Evolutionary conservation across 2,329 filamentous ascomycete genomes (phyloP).

Genomic region (Uncinocarpus reesii): DNA sequence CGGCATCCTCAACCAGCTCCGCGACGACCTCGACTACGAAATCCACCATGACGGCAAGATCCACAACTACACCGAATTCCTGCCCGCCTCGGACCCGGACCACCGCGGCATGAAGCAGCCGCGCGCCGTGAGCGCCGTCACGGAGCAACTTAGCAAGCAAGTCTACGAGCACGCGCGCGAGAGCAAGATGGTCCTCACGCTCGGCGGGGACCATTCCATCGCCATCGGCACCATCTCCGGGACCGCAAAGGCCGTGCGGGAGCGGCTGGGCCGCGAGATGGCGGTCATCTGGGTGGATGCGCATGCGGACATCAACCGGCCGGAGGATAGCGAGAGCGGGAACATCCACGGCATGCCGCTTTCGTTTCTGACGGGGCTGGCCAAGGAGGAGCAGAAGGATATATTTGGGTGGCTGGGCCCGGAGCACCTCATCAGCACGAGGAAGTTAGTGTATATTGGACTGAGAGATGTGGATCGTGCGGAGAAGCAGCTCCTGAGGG

Average conservation of each 20-base stretch:
- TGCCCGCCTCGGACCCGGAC: conserved; percentile 57
- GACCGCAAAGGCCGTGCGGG: conserved; percentile 72
- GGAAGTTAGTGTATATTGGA: conserved; percentile 94
- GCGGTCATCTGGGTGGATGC: conserved; percentile 98
- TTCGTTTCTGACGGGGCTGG: conserved; percentile 77
- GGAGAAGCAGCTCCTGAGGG: conserved; percentile 83
- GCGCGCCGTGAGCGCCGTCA: conserved; percentile 73
- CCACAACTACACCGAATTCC: conserved; percentile 67
- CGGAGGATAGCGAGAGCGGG: conserved; percentile 76
- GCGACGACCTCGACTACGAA: conserved; percentile 76
- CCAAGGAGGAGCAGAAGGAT: conserved; percentile 62
- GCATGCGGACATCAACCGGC: conserved; percentile 95
- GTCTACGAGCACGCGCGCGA: conserved; percentile 76
- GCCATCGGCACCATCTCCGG: conserved; percentile 89
- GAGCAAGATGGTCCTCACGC: conserved; percentile 79
- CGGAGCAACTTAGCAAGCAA: conserved; percentile 64
- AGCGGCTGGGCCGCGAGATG: conserved; percentile 66
- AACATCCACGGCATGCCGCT: conserved; percentile 99
- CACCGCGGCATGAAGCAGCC: conserved; percentile 94
- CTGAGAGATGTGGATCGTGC: conserved; percentile 83
- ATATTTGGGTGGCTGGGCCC: conserved; percentile 83
- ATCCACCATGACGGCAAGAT: conserved; percentile 74
- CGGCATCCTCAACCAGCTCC: conserved; percentile 73
- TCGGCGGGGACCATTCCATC: conserved; percentile 93
- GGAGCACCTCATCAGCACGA: conserved; percentile 48